A percentile compares a stretch with the other conserved stretches of the same genome.
Evolutionary conservation across 805 yeast genomes (phyloP).

Genomic region (Saturnispora silvae): DNA sequence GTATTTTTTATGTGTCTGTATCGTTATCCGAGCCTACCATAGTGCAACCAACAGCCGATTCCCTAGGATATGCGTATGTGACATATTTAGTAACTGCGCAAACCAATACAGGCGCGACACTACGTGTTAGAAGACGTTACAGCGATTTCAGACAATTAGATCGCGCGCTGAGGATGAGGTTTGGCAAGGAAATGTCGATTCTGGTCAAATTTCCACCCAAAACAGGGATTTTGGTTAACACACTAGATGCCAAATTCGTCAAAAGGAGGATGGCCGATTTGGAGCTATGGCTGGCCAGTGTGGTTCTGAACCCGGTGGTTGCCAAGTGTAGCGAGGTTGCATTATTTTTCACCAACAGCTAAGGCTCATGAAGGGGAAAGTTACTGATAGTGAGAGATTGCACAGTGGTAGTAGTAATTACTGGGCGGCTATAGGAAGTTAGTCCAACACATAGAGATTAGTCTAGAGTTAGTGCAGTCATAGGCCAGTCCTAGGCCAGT

Average conservation of each 20-base stretch:
- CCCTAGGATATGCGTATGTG: constrained; percentile 20
- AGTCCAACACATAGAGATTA: too few species aligned
- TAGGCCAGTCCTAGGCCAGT: too few species aligned
- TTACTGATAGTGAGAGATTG: too few species aligned
- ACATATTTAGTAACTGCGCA: constrained; percentile 23
- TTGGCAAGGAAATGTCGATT: constrained; percentile 30
- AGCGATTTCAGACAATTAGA: constrained; percentile 50
- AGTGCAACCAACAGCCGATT: constrained; percentile 11
- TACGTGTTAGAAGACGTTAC: constrained; percentile 49
- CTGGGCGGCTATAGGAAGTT: too few species aligned
- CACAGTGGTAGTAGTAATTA: too few species aligned
- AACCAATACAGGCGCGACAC: constrained; percentile 26
- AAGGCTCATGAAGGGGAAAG: too few species aligned
- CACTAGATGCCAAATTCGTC: constrained; percentile 32
- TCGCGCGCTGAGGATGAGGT: constrained; percentile 25
- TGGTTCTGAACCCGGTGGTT: constrained; percentile 38
- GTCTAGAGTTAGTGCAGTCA: too few species aligned
- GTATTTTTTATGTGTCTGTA: too few species aligned
- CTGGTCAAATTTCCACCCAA: constrained; percentile 49
- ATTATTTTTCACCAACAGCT: constrained; percentile 25
- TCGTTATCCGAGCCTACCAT: neutral
- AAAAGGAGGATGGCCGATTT: constrained; percentile 45
- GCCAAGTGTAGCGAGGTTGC: constrained; percentile 30
- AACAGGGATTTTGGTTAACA: constrained; percentile 22
- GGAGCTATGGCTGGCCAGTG: constrained; percentile 48